Conservation (phyloP, 2,329 filamentous ascomycete species). For the Aspergillus arachidicola region DNA sequence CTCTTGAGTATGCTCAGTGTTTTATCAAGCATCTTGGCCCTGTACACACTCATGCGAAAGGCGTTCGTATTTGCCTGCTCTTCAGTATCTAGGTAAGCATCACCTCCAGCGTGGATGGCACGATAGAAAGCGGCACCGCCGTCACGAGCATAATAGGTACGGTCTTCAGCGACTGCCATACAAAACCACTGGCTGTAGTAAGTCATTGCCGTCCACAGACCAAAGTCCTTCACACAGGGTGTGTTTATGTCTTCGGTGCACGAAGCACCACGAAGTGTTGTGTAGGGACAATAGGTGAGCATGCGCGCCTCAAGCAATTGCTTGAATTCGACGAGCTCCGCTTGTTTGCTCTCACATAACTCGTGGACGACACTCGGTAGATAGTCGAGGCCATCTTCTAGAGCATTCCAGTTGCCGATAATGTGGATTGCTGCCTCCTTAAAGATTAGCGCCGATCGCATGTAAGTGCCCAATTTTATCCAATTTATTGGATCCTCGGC, state of each 20-base stretch:
- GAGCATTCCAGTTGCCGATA: conserved; percentile 33
- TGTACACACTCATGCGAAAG: conserved; percentile 33
- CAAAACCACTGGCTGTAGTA: conserved; percentile 48
- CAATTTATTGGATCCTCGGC: conserved; percentile 47
- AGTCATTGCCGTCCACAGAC: conserved; percentile 15
- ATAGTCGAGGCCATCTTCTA: conserved; percentile 17
- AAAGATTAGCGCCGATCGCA: conserved; percentile 47
- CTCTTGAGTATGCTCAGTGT: conserved; percentile 42
- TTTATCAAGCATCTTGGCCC: conserved; percentile 27
- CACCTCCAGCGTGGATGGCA: conserved; percentile 38
- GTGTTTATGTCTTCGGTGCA: background rate
- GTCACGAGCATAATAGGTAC: conserved; percentile 44
- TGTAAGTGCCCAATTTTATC: conserved; percentile 49
- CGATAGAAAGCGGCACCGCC: conserved; percentile 52
- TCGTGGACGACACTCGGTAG: conserved; percentile 23
- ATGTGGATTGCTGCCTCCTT: conserved; percentile 35
- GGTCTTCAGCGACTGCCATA: conserved; percentile 42
- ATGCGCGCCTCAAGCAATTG: conserved; percentile 31
- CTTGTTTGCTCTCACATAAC: conserved; percentile 28
- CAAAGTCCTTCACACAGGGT: background rate
- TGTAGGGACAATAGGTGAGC: conserved; percentile 28
- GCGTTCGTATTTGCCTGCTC: conserved; percentile 29
- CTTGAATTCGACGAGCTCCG: conserved; percentile 27
- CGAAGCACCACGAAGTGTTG: background rate
- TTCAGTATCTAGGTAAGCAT: conserved; percentile 46